phyloP scores from a whole-genome alignment of 305 asterid genomes.

The Solanum hybrid region DNA sequence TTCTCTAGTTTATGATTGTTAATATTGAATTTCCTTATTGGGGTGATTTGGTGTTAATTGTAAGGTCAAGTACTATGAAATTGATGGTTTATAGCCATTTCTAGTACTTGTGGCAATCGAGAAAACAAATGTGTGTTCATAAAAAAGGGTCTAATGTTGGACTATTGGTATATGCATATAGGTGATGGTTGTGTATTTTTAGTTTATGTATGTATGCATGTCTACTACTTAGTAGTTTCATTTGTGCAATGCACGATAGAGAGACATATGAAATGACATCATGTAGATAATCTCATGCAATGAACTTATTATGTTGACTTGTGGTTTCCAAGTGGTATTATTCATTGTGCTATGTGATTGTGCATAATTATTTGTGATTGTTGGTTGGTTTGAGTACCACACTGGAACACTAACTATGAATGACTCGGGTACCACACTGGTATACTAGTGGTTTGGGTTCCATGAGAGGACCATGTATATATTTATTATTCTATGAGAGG shows the following conservation, averaged over 20 bases:
- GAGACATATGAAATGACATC: background rate
- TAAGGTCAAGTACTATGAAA: background rate
- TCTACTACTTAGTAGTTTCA: background rate
- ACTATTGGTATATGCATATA: background rate
- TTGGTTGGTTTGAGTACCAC: background rate
- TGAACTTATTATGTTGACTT: background rate
- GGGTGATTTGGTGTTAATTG: background rate
- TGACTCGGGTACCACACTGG: background rate
- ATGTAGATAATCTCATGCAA: background rate
- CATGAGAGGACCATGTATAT: background rate
- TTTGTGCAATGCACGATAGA: background rate
- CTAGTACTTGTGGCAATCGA: background rate
- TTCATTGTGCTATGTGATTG: too few species aligned
- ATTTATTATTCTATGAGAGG: too few species aligned
- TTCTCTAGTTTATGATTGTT: background rate
- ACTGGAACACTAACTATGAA: background rate
- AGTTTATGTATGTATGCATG: background rate
- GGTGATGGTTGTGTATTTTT: background rate
- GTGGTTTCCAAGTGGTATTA: background rate
- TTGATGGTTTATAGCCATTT: too few species aligned
- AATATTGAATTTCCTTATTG: too few species aligned
- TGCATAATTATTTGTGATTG: background rate
- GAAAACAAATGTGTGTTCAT: background rate
- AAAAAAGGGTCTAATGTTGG: background rate
- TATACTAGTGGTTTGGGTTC: background rate